Evolutionary conservation across 1,284 basidiomycete species (phyloP).

Genomic region (Cerrena zonata): DNA sequence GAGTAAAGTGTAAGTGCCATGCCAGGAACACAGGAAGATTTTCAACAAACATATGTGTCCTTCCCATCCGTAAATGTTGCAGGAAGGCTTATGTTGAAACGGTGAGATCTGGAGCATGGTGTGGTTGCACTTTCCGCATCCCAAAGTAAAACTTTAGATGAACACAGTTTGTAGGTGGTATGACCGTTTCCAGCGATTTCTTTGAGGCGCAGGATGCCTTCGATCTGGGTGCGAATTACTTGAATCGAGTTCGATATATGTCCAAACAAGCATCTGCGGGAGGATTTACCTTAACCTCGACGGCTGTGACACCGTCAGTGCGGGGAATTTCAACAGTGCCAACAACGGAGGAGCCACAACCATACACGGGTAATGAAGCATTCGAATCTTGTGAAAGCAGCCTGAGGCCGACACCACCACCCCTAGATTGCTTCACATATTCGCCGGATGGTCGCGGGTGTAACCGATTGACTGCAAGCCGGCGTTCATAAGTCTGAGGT

Average conservation of each 20-base stretch:
- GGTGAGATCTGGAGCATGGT: constrained; percentile 46
- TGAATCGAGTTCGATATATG: constrained; percentile 8
- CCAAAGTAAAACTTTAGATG: constrained; percentile 53
- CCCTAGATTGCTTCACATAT: constrained; percentile 58
- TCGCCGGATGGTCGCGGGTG: constrained; percentile 34
- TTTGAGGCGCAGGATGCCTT: constrained; percentile 51
- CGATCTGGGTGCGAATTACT: constrained; percentile 38
- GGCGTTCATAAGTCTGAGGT: constrained; percentile 49
- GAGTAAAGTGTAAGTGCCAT: constrained; percentile 1
- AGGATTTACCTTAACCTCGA: constrained; percentile 55
- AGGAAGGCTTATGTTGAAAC: constrained; percentile 54
- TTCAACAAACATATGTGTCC: constrained; percentile 50
- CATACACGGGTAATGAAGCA: constrained; percentile 51
- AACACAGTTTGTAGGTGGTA: constrained; percentile 44
- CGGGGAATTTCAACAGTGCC: constrained; percentile 54
- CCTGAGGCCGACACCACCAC: constrained; percentile 45
- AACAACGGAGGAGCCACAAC: constrained; percentile 44
- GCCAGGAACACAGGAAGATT: not conserved
- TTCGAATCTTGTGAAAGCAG: constrained; percentile 48
- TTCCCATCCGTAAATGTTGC: constrained; percentile 50
- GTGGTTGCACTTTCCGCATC: constrained; percentile 37
- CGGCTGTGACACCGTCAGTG: constrained; percentile 48
- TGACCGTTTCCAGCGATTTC: constrained; percentile 64
- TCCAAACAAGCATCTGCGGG: not conserved
- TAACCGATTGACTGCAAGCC: constrained; percentile 40